Evolutionary conservation across 225 moss, liverwort and hornwort species (phyloP), one percentile per base, ranked within the genome.

Genomic region (Bryoerythrophyllum caledonicum): DNA sequence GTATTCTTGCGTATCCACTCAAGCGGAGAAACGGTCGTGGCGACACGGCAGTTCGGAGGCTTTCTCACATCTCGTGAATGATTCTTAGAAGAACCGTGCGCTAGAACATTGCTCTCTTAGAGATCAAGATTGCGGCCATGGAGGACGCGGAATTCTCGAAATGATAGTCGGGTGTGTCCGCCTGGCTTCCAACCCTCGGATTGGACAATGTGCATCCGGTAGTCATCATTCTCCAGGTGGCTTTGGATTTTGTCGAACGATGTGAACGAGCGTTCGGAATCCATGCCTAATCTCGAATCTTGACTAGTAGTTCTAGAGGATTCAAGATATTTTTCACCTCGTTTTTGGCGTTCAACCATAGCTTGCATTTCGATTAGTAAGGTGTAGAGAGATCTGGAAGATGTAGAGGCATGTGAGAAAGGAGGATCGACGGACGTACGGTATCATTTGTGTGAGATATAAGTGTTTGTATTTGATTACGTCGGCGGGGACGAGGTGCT

Each of bases 81-180:
- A 13, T 68, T 73, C 34, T 32, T 24, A 16, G 20, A 0, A 3
- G 55, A 62, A 8, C 28, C 16, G 17, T 73, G 23, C 46, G 55
- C 48, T 62, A 30, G 63, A 63, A 64, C 69, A 48, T 56, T 73
- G 28, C 56, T 74, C 56, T 40, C 64, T 69, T 23, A 4, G 2
- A 57, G 24, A 58, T 57, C 64, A 58, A 74, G 74, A 51, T 82
- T 73, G 48, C 30, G 69, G 38, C 14, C 49, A 16, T 35, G 63
- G 57, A 69, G 57, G 40, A 63, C 58, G 63, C 56, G 20, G 25
- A 62, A 43, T 12, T 32, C 66, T 75, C 4, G 54, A 28, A 68
- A 38, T 30, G 63, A 57, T 56, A 37, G 57, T 56, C 38, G 11
- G 49, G 68, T 67, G 58, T 62, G 66, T 8, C 52, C 65, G 27